A percentile compares a stretch with the other conserved stretches of the same genome.
Evolutionary conservation across 768 basidiomycete species (phyloP).

Genomic region (Macrolepiota albuminosa): DNA sequence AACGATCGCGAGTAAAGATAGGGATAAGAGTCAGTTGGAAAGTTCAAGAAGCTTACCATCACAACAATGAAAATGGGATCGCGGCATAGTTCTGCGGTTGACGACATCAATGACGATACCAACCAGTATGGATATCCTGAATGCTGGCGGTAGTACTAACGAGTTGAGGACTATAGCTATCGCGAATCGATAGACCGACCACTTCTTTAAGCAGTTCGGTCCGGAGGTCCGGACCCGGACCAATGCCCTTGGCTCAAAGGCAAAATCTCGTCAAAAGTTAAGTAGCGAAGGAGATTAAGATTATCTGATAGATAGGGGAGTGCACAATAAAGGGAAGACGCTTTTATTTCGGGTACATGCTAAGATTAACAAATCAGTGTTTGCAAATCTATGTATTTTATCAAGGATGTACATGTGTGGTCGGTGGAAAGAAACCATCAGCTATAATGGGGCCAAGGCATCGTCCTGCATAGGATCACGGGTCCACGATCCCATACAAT

Average conservation of each 20-base stretch:
- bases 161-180: not conserved
- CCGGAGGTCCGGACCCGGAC: not conserved
- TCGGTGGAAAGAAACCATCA: not conserved
- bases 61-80: constrained; percentile 18
- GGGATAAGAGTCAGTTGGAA: not conserved
- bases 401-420: not conserved
- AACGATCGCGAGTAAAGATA: not conserved
- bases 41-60: constrained; percentile 16
- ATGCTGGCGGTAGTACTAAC: not conserved
- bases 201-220: not conserved
- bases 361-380: not conserved
- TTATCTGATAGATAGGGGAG: not conserved
- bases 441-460: not conserved
- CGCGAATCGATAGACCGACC: not conserved
- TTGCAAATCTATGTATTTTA: not conserved
- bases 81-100: not conserved
- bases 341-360: not conserved
- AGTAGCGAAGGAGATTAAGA: not conserved
- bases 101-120: not conserved
- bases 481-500: not conserved
- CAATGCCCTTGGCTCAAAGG: not conserved
- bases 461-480: not conserved
- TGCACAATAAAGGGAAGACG: not conserved
- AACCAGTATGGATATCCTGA: not conserved
- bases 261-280: not conserved